phyloP scores from a whole-genome alignment of 768 basidiomycete genomes.

The Hypholoma fasciculare region DNA sequence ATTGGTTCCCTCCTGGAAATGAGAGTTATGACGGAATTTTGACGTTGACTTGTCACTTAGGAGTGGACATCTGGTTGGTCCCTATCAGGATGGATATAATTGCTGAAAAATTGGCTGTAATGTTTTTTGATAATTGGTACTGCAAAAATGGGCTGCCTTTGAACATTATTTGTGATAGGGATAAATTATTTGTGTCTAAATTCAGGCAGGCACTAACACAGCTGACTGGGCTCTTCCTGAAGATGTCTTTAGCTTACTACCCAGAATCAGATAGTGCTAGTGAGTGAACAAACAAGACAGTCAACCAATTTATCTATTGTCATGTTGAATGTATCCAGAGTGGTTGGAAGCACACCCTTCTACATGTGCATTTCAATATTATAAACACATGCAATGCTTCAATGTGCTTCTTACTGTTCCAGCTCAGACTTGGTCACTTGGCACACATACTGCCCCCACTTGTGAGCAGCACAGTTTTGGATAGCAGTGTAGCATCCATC shows the following conservation, averaged over 20 bases:
- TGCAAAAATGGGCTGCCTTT: slow-evolving; percentile 30
- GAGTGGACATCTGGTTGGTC: background rate
- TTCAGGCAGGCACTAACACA: slow-evolving; percentile 18
- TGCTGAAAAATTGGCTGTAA: slow-evolving; percentile 19
- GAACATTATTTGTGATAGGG: slow-evolving; percentile 29
- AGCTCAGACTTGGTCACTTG: slow-evolving; percentile 21
- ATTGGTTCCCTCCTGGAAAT: slow-evolving; percentile 31
- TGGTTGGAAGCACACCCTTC: slow-evolving; percentile 29
- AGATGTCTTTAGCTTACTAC: slow-evolving; percentile 26
- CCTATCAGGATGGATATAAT: slow-evolving; percentile 12
- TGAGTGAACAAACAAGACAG: slow-evolving; percentile 32
- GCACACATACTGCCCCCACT: slow-evolving; percentile 15
- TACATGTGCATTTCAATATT: slow-evolving; percentile 27
- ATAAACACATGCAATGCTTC: slow-evolving; percentile 31
- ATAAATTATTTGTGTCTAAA: slow-evolving; percentile 30
- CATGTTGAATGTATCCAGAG: slow-evolving; percentile 29
- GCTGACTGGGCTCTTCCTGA: background rate
- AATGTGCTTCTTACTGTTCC: slow-evolving; percentile 31
- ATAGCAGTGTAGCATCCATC: no score
- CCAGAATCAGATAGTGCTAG: slow-evolving; percentile 35
- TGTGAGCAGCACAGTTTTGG: no score
- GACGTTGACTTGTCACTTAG: slow-evolving; percentile 18
- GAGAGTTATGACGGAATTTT: slow-evolving; percentile 26
- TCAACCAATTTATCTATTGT: slow-evolving; percentile 27
- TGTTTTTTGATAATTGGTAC: slow-evolving; percentile 29